A percentile compares a stretch with the other conserved stretches of the same genome.
phyloP scores from a whole-genome alignment of 306 rosid species.

The Herpetospermum pedunculosum region DNA sequence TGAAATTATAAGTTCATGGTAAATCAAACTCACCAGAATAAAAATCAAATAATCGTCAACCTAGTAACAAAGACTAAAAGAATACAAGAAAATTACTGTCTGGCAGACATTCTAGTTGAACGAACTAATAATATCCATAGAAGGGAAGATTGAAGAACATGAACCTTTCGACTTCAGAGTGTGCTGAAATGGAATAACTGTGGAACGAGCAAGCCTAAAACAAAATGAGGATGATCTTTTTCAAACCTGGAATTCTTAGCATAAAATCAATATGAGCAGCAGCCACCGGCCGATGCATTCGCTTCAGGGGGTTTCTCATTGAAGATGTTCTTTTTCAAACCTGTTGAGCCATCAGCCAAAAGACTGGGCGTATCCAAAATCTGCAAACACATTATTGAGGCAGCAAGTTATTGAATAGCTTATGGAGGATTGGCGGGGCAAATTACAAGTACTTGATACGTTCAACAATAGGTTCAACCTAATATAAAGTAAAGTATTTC shows the following conservation, averaged over 20 bases:
- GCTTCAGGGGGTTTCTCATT: conserved; percentile 49
- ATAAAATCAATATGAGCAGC: conserved; percentile 45
- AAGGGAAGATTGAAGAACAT: neutral
- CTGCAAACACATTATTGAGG: conserved; percentile 24
- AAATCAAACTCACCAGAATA: neutral
- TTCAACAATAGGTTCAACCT: neutral
- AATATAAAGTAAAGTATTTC: neutral
- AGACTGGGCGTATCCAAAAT: conserved; percentile 92
- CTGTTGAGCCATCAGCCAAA: conserved; percentile 75
- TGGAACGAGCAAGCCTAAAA: neutral
- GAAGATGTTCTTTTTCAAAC: conserved; percentile 70
- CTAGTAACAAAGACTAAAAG: neutral
- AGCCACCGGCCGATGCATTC: conserved; percentile 48
- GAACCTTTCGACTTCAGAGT: neutral
- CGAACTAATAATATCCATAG: neutral
- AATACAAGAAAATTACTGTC: neutral
- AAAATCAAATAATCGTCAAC: neutral
- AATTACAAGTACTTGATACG: neutral
- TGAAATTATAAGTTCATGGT: neutral
- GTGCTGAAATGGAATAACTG: neutral
- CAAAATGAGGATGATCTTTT: neutral
- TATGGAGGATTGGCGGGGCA: neutral
- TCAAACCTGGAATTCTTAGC: neutral
- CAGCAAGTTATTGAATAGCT: neutral
- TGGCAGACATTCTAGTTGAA: neutral